Evolutionary conservation across 176 grass and related monocot genomes (phyloP), one percentile per base, ranked within the genome.

Genomic region (Oryza punctata): DNA sequence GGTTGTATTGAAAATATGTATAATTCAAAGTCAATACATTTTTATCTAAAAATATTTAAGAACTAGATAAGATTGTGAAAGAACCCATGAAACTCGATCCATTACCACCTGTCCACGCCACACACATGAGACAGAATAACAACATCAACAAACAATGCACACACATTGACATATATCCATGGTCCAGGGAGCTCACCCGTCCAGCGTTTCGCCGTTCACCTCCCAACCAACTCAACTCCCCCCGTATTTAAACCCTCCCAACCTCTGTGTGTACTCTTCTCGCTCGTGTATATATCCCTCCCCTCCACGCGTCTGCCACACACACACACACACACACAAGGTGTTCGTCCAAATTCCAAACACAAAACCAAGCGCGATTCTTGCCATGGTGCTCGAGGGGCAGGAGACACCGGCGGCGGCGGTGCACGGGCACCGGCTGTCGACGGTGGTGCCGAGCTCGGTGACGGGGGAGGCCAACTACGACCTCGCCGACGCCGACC

Each of bases 391-490:
- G 61, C 52, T 67, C 2, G 84, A 84, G 73, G 73, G 61, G 82
- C 33, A 43, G 28, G 11, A 18, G 78, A 21, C 7, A 30, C 21
- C 19, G 81, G n/a, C 26, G 19, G 91, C 46, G 0, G 66, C 70
- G 18, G 87, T 94, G 74, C 57, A 84, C 67, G 92, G 90, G 9
- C 94, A 97, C 90, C 91, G 93, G 13, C 75, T 88, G 2, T 97
- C 94, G 7, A 91, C 94, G 44, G 94, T 97, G 50, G 94, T 97
- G 75, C 94, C 94, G 3, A 44, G 82, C 70, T 90, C 92, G 30
- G 94, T 97, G 60, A 97, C 94, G 4, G 92, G 92, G 27, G 90
- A 92, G 75, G 76, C 90, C 63, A 37, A 72, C 44, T 93, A 92
- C 85, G 88, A 72, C 61, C 79, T 97, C 41, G 65, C 64, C 2